Base-by-base conservation (phyloP, 2,329 filamentous ascomycete genomes). In the Colletotrichum horii region DNA sequence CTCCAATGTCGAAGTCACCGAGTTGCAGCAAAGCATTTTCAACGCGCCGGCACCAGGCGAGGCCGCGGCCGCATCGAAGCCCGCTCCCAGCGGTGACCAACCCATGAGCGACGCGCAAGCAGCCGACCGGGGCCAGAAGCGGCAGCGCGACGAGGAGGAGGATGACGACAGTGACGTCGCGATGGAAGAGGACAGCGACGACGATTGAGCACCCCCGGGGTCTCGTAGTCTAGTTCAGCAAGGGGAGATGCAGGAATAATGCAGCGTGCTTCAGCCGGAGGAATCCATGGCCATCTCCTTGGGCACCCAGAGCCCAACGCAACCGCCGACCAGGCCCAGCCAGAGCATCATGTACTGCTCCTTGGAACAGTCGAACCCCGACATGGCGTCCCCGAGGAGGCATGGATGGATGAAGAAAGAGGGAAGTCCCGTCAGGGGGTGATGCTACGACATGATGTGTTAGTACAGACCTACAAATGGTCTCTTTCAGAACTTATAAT, bases 401-500 rank as follows among this genome's bases (percentile, higher is more conserved):
- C 97, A 98, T 28, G 97, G 96, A 86, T 99, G 97, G 79, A 98
- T 90, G 84, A 98, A 98, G 84, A 96, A 98, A 66, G 92, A 91
- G 55, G 96, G 95, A 74, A 93, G 84, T 69, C 94, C 94, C 74
- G 93, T 95, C 75, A 94, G 85, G 68, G 97, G 96, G 88, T 98
- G 96, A 84, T 97, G 93, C 92, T 96, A 85, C 82, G 80, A 78
- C 71, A 26, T 76, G 79, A 80, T 69, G 36, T 69, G 77, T 80
- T 78, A 80, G 79, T 79, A 74, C 77, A 79, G 76, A 70, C 71
- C 76, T 75, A 62, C 76, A 70, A 56, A 71, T 67, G 68, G 71
- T 70, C 58, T 66, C 67, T 61, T 77, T 79, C 79, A 81, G 79
- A 82, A 78, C 78, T 78, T 77, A 30, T 60, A 76, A 80, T 83